These are phyloP conservation scores for Pestalotiopsis sp. DNA, from an alignment of 2,329 filamentous ascomycete genomes.

Conservation along the genomic window DNA sequence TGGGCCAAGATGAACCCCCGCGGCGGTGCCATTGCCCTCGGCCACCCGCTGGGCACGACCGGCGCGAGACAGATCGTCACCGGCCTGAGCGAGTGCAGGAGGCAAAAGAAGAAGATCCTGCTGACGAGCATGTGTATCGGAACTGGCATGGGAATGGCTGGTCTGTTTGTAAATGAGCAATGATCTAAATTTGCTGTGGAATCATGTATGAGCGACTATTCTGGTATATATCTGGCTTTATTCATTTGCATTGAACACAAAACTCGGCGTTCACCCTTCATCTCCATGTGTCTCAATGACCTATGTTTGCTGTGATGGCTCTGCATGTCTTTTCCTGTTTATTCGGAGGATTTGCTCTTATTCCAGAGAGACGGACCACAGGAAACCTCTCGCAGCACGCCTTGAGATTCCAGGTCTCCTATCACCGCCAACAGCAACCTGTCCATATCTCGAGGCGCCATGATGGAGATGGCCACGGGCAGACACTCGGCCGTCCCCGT, in stretches of 20 bases:
- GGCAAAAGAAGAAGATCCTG: conserved; percentile 86
- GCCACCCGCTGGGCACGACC: conserved; percentile 80
- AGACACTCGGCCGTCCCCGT: conserved; percentile 17
- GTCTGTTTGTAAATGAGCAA: conserved; percentile 65
- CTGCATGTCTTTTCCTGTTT: background rate
- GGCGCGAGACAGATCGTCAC: conserved; percentile 85
- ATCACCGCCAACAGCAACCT: conserved; percentile 16
- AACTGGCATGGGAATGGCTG: conserved; percentile 71
- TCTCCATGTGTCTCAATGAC: too few species aligned
- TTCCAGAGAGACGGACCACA: background rate
- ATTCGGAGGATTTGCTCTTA: background rate
- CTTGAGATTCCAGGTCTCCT: conserved; percentile 12
- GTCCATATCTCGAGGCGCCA: conserved; percentile 17
- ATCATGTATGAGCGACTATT: background rate
- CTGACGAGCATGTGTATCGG: conserved; percentile 89
- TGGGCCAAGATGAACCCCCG: conserved; percentile 79
- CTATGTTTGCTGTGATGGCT: too few species aligned
- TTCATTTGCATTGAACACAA: background rate
- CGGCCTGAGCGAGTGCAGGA: conserved; percentile 80
- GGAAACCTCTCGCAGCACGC: background rate
- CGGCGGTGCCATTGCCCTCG: conserved; percentile 81
- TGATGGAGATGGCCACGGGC: conserved; percentile 19
- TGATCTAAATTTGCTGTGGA: conserved; percentile 18
- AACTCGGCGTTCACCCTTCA: background rate
- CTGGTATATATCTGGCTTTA: background rate